Evolutionary conservation across 2,329 filamentous ascomycete species (phyloP), one percentile per base, ranked within the genome.

Genomic region (Talaromyces rugulosus): DNA sequence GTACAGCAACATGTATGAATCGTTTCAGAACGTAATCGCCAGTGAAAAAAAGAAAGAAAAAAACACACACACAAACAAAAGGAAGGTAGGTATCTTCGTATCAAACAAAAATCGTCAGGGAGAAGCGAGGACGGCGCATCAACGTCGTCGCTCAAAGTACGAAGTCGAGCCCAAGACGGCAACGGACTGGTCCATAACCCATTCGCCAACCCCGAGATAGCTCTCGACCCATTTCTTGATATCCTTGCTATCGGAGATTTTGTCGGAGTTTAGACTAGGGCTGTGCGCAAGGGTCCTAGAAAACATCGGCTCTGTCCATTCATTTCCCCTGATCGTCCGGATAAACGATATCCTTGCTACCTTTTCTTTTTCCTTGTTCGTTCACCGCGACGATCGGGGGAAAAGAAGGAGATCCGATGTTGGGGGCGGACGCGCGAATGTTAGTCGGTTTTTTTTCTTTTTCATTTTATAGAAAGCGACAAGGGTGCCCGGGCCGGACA

Each of bases 121-220:
- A 40, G 14, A 47, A 36, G 9, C 44, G 11, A 47, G 12, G 7
- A 47, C 8, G 14, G 11, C 5, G 11, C 12, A 66, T 82, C 81
- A 96, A 81, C 93, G 86, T 77, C 87, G 93, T 72, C 95, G 86
- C 81, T 97, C 93, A 75, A 99, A 99, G 79, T 88, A 99, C 63
- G 89, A 85, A 74, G 91, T 96, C 56, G 90, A 89, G 50, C 92
- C 90, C 74, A 96, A 91, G 62, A 98, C 86, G 47, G 93, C 93
- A 34, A 98, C 92, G 33, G 92, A 96, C 81, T 96, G 90, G 77
- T 99, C 95, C 92, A 99, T 96, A 66, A 97, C 90, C 87, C 92
- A 96, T 81, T 99, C 95, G 70, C 95, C 95, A 18, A 97, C 89
- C 65, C 92, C 92, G 51, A 98, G 87, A 77, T 98, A 98, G 75